Evolutionary conservation across 768 basidiomycete species (phyloP), one percentile per base, ranked within the genome.

Genomic region (Mycena floridula): DNA sequence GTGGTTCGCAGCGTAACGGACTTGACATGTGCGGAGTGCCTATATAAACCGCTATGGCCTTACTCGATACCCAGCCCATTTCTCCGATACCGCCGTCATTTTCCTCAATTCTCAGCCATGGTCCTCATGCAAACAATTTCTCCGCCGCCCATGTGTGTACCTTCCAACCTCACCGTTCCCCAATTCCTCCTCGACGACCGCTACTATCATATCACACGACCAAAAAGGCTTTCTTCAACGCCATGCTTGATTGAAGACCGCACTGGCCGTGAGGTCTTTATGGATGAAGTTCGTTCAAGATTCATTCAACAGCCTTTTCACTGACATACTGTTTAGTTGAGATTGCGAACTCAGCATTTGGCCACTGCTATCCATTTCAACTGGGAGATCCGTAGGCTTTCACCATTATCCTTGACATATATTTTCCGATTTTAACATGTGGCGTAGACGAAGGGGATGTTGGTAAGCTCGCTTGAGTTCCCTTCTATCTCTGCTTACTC

Each of bases 231-330:
- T 20, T 37, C 51, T 3, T 53, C 49, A 8, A 53, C 50, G 35
- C 70, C 72, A 4, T 72, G 68, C 60, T 50, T 72, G 40, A 57
- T 72, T 13, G 70, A 72, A 12, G 70, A 71, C 42, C 56, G 54
- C 6, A 62, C 67, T 3, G 69, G 65, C 16, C 58, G 59, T 41
- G 44, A 39, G 24, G 48, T 70, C 18, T 58, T 58, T 24, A 44
- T 62, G 24, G 63, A 68, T 27, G 66, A 71, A 62, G 70, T 71
- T 28, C 11, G 20, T 24, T n/a, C n/a, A n/a, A n/a, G n/a, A n/a
- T n/a, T n/a, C n/a, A n/a, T n/a, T n/a, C n/a, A n/a, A n/a, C n/a
- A n/a, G n/a, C n/a, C n/a, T n/a, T n/a, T n/a, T n/a, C n/a, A n/a
- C n/a, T n/a, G n/a, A n/a, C n/a, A n/a, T n/a, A 5, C n/a, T 18